Base-by-base conservation (phyloP, 495 filamentous ascomycete species). In the Xylaria curta region DNA sequence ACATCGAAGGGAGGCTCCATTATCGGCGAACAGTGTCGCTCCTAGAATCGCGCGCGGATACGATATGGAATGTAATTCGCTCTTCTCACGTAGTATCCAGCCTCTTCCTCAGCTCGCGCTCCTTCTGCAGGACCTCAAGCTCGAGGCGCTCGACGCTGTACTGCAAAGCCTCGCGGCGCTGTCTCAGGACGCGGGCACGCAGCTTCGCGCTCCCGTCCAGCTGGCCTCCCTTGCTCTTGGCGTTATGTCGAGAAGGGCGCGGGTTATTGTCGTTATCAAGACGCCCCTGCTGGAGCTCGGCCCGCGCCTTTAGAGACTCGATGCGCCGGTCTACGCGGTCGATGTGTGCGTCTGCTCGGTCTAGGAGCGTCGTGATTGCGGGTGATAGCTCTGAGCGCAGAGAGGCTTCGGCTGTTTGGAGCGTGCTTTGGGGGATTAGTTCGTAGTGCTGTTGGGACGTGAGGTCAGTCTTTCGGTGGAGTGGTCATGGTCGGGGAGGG, bases 311-410 rank as follows among this genome's bases (percentile, higher is more conserved):
- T 31, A 86, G 76, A 0, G 83, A 83, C 73, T 86, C 85, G 73
- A 85, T 81, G 60, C 82, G 79, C 6, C 85, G 81, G 56, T 82
- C 82, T 31, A 82, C 78, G 21, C 84, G 78, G 61, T 81, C 83
- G 7, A 85, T 76, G 69, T 85, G 82, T 49, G 83, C 78, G 70
- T 85, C 84, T 15, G 82, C 84, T 71, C 84, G 81, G 80, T 84
- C 82, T 66, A 86, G 82, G 7, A 86, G 78, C 19, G 79, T 74
- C 8, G 80, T 72, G 38, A 85, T 83, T 15, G 84, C 83, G 28
- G 85, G 85, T 12, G 81, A 80, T 65, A 86, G 85, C 72, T 86
- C 85, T 71, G 85, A 83, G 72, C 83, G 84, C 15, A 86, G 80
- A 7, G 85, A 86, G 68, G 82, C 66, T 49, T 86, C 85, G 72